These are phyloP conservation scores for Peziza echinospora DNA, from an alignment of 495 filamentous ascomycete genomes.

Conservation along the genomic window DNA sequence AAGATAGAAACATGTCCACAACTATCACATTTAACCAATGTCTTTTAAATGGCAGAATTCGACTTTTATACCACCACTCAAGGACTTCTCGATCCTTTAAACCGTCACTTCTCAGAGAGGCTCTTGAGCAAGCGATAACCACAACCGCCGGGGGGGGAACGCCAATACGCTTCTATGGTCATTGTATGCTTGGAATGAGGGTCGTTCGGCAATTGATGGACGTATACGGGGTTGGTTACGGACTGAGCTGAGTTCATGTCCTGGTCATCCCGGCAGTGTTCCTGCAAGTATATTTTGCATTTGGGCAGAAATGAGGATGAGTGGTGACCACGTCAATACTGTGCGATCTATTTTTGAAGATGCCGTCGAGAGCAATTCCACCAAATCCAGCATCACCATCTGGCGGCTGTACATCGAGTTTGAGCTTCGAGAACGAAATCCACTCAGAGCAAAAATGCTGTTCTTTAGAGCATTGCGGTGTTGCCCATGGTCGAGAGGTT, in stretches of 20 bases:
- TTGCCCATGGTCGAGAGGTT: conserved; percentile 58
- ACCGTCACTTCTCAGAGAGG: conserved; percentile 36
- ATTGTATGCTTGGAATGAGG: conserved; percentile 48
- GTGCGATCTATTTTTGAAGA: conserved; percentile 48
- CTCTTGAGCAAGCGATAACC: conserved; percentile 35
- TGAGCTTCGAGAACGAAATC: conserved; percentile 21
- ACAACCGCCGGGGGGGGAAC: conserved; percentile 33
- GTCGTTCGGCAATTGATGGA: conserved; percentile 15
- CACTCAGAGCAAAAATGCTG: conserved; percentile 32
- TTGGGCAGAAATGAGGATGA: conserved; percentile 32
- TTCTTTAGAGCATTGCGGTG: conserved; percentile 46
- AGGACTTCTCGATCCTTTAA: conserved; percentile 33
- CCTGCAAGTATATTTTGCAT: conserved; percentile 46
- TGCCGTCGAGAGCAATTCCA: conserved; percentile 30
- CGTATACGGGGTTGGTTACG: background rate
- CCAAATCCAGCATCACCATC: conserved; percentile 26
- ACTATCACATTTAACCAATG: conserved; percentile 27
- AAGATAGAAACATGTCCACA: conserved; percentile 7
- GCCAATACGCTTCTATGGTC: conserved; percentile 54
- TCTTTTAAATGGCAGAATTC: conserved; percentile 42
- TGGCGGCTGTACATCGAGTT: conserved; percentile 44
- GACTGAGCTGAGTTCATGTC: conserved; percentile 13
- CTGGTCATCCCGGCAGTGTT: conserved; percentile 23
- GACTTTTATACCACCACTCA: conserved; percentile 47
- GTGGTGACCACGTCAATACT: conserved; percentile 36